Conservation (phyloP, 768 basidiomycete species). For the Auricularia heimuer region DNA sequence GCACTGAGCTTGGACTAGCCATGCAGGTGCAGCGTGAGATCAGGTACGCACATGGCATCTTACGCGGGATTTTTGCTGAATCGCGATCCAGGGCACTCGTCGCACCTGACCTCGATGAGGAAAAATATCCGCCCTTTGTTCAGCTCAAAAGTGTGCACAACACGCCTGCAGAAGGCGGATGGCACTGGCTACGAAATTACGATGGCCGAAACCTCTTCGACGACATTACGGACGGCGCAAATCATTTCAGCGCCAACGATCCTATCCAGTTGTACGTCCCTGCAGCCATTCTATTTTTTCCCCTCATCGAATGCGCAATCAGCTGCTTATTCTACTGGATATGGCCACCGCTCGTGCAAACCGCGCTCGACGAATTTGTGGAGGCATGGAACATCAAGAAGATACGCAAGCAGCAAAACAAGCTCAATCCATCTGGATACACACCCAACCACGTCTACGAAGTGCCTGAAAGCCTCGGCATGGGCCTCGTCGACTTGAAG, state of each 20-base stretch:
- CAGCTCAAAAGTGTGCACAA: conserved; percentile 23
- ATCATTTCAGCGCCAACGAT: conserved; percentile 5
- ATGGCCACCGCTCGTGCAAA: conserved; percentile 22
- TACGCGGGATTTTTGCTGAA: neutral
- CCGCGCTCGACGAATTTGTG: conserved; percentile 19
- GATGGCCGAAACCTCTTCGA: conserved; percentile 14
- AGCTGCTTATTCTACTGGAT: conserved; percentile 26
- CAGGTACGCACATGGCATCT: conserved; percentile 4
- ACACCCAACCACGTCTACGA: conserved; percentile 10
- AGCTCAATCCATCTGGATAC: conserved; percentile 20
- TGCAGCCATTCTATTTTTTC: neutral
- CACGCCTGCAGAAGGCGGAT: conserved; percentile 22
- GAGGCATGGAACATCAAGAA: conserved; percentile 23
- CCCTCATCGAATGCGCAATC: neutral
- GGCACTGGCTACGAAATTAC: conserved; percentile 18
- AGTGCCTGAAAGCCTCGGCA: too few species aligned
- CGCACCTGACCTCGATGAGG: conserved; percentile 16
- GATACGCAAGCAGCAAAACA: conserved; percentile 16
- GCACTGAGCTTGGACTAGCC: conserved; percentile 23
- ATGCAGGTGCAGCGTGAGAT: conserved; percentile 11
- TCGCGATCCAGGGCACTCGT: neutral
- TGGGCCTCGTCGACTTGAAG: too few species aligned
- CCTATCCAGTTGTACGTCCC: conserved; percentile 10
- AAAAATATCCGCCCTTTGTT: conserved; percentile 12
- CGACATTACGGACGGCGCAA: conserved; percentile 8